Percentiles rank a stretch among this genome's conserved stretches.
Conservation (phyloP, 108 stramenopile genomes). For the Nitzschia sp. region DNA sequence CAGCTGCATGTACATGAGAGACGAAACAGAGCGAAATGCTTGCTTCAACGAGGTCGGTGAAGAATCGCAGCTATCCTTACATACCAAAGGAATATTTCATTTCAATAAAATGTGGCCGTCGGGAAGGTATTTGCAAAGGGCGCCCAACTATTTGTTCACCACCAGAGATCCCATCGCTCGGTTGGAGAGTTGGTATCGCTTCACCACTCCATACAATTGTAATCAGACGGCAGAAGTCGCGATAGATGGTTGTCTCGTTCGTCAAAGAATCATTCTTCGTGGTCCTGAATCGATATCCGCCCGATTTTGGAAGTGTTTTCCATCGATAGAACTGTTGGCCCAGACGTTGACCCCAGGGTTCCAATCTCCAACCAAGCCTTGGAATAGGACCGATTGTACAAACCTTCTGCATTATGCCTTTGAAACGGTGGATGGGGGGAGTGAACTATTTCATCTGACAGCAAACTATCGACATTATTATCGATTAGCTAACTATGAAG, state of each 20-base stretch:
- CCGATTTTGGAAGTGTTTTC: neutral
- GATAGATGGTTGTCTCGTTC: neutral
- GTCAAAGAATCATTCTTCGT: neutral
- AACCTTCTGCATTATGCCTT: neutral
- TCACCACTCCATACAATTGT: neutral
- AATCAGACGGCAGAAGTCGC: neutral
- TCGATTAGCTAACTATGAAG: neutral
- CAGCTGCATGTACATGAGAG: conserved; percentile 2
- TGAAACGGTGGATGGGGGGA: neutral
- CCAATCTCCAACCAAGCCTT: neutral
- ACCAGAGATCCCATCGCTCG: neutral
- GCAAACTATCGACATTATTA: conserved; percentile 2
- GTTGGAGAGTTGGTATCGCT: conserved; percentile 1
- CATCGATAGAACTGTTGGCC: neutral
- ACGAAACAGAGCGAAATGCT: neutral
- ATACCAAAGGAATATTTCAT: neutral
- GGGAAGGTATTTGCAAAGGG: neutral
- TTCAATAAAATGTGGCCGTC: neutral
- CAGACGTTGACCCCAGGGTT: neutral
- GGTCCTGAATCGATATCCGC: neutral
- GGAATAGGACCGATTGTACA: neutral
- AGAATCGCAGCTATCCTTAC: neutral
- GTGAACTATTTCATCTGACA: conserved; percentile 1
- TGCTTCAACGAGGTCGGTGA: neutral
- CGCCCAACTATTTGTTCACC: neutral